phyloP scores from a whole-genome alignment of 2,329 filamentous ascomycete species.

The Sclerotiophoma versabilis region DNA sequence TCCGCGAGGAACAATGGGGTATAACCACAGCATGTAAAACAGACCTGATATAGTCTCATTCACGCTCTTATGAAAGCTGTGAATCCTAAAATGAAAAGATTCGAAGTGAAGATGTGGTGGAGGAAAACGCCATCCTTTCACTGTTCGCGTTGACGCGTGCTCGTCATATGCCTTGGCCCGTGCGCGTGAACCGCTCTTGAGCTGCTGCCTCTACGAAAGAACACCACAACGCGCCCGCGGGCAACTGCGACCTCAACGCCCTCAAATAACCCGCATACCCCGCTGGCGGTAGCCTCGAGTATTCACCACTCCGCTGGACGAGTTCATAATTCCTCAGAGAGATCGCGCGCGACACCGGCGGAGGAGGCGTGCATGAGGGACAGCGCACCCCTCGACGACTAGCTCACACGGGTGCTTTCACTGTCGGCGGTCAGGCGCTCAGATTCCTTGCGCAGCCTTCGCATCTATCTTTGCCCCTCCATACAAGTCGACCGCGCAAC shows the following conservation, averaged over 20 bases:
- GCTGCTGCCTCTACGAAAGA: conserved; percentile 15
- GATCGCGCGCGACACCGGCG: conserved; percentile 8
- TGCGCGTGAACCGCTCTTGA: not conserved
- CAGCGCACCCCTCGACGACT: conserved; percentile 22
- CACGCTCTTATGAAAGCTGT: no score
- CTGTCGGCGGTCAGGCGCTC: conserved; percentile 2
- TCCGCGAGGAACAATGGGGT: not conserved
- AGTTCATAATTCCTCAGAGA: not conserved
- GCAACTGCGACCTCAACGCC: conserved; percentile 16
- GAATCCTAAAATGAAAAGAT: no score
- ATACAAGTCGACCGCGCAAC: not conserved
- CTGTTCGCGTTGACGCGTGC: conserved; percentile 2
- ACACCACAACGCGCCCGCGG: conserved; percentile 18
- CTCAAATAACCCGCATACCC: not conserved
- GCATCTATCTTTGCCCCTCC: not conserved
- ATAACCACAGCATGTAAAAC: no score
- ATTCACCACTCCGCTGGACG: not conserved
- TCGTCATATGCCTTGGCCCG: not conserved
- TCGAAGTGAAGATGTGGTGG: no score
- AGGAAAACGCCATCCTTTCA: not conserved
- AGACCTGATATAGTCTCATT: no score
- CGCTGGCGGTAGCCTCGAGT: not conserved
- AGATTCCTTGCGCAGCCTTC: not conserved
- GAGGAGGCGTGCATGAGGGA: conserved; percentile 32
- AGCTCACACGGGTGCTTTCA: conserved; percentile 27